A percentile compares a stretch with the other conserved stretches of the same genome.
These are phyloP conservation scores for Fraxinus xanthoxyloides DNA, from an alignment of 305 asterid genomes.

Conservation along the genomic window DNA sequence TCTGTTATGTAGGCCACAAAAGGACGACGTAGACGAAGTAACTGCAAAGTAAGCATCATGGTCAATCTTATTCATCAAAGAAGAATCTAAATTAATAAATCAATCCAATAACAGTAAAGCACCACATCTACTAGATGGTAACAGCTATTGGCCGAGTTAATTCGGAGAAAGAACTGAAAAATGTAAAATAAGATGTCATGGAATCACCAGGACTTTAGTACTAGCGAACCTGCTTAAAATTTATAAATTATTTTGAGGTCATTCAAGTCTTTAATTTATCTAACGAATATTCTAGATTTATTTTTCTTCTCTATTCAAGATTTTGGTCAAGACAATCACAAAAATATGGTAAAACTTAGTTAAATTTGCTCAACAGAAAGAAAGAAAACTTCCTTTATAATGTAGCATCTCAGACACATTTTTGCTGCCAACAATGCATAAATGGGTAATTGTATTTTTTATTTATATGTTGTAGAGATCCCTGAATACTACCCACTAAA, in stretches of 20 bases:
- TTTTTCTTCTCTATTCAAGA: background rate
- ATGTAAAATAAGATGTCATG: background rate
- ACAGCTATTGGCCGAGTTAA: slow-evolving; percentile 12
- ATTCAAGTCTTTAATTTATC: background rate
- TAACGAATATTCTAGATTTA: background rate
- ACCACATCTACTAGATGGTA: slow-evolving; percentile 18
- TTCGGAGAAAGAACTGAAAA: slow-evolving; percentile 1
- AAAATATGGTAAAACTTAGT: background rate
- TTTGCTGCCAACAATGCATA: background rate
- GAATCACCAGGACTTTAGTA: background rate
- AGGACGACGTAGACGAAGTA: slow-evolving; percentile 85
- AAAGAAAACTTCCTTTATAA: background rate
- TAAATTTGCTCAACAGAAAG: background rate
- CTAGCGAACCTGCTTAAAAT: background rate
- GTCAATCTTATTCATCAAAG: slow-evolving; percentile 14
- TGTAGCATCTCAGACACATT: background rate
- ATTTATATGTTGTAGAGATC: background rate
- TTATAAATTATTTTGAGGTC: slow-evolving; percentile 4
- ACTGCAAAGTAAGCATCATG: slow-evolving; percentile 44
- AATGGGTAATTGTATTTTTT: background rate
- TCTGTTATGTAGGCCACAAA: slow-evolving; percentile 77
- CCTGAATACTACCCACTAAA: background rate
- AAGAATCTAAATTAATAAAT: background rate
- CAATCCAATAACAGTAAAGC: background rate
- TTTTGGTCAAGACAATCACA: background rate